Base-by-base conservation (phyloP, 495 filamentous ascomycete species). In the Pseudevernia furfuracea region DNA sequence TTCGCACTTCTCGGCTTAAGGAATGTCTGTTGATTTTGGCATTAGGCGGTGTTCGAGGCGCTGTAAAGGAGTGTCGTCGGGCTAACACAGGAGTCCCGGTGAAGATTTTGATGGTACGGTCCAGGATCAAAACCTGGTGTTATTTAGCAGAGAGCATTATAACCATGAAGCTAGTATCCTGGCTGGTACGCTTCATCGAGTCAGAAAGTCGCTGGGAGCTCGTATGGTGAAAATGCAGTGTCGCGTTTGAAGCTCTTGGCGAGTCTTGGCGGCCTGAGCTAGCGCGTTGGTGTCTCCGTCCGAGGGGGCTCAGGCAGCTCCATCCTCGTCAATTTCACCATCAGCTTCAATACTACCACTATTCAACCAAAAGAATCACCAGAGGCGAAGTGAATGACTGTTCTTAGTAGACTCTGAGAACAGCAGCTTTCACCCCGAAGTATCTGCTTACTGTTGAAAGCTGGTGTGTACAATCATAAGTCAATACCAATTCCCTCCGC, bases 61-160 rank as follows among this genome's bases (percentile, higher is more conserved):
- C 43, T 59, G 59, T 63, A 67, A 70, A 67, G 11, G 68, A 70
- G 62, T 67, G 68, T 65, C 62, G 65, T 56, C 65, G 65, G 61
- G 68, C 61, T 60, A 67, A 52, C 46, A 46, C 53, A 62, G 62
- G 53, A 37, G 58, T 67, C 61, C 68, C 65, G 59, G 52, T 44
- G 36, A 70, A 60, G 28, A 62, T 48, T 59, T 30, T 58, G 28
- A 70, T 23, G 25, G 68, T 62, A 37, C 62, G 65, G 62, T 70
- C 68, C 68, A 70, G 65, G 39, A 25, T 63, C n/a, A 8, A 43
- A n/a, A 28, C 43, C 58, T 2, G 15, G 7, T 32, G 6, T 57
- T 25, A 63, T 43, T 10, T 15, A 55, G 28, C 28, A 32, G 5
- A 53, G 28, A 53, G 28, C 28, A 9, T 53, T 5, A 8, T 17